A percentile compares a stretch with the other conserved stretches of the same genome.
Evolutionary conservation across 331 rosid species (phyloP).

Genomic region (Dryas integrifolia): DNA sequence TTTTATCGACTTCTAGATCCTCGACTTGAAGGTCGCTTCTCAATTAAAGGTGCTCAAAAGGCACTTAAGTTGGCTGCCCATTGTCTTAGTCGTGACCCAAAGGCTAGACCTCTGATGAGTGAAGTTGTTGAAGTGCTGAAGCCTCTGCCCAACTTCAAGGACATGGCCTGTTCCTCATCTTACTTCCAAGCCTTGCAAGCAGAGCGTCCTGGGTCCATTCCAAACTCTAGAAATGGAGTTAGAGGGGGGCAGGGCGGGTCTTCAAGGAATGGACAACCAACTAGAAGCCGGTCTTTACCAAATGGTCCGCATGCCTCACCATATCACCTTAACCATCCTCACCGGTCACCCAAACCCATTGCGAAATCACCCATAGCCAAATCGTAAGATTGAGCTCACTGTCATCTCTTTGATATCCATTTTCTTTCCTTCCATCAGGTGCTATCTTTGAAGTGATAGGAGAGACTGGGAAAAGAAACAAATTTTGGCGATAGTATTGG

Average conservation of each 20-base stretch:
- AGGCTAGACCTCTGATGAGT: conserved; percentile 56
- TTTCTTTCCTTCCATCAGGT: neutral
- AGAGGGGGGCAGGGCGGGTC: conserved; percentile 9
- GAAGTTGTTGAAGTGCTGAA: conserved; percentile 46
- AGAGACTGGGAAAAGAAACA: neutral
- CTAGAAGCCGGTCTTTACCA: conserved; percentile 37
- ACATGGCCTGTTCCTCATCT: conserved; percentile 30
- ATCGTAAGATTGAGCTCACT: conserved; percentile 6
- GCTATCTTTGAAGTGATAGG: neutral
- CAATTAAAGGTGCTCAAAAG: conserved; percentile 38
- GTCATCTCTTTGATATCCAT: neutral
- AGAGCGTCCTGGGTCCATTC: conserved; percentile 28
- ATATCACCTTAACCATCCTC: conserved; percentile 14
- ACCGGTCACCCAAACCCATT: conserved; percentile 24
- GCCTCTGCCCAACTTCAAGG: conserved; percentile 29
- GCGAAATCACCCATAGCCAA: conserved; percentile 14
- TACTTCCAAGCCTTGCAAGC: conserved; percentile 31
- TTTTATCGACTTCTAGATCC: conserved; percentile 45
- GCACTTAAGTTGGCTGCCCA: conserved; percentile 41
- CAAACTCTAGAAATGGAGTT: conserved; percentile 14
- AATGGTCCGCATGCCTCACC: conserved; percentile 42
- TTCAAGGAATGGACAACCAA: conserved; percentile 27
- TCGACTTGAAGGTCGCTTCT: conserved; percentile 48
- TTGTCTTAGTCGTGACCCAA: conserved; percentile 45
- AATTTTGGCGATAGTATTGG: neutral